Base-by-base conservation (phyloP, 2,329 filamentous ascomycete species). In the Aspergillus ochraceoroseus region DNA sequence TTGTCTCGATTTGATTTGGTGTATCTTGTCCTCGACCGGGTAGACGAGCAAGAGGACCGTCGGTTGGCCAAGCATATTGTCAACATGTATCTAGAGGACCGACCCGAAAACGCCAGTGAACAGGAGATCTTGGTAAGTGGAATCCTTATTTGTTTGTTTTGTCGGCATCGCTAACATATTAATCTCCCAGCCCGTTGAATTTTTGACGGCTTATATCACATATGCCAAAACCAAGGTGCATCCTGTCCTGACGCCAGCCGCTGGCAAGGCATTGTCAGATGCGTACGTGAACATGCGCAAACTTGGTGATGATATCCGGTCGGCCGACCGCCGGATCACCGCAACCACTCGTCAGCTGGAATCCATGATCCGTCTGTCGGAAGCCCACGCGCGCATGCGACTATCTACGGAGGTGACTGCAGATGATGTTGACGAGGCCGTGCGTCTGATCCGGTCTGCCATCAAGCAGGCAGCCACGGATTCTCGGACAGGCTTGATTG, bases 381-480 rank as follows among this genome's bases (percentile, higher is more conserved):
- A 98, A 71, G 92, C 89, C 0, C 94, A 98, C 66, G 94, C 92
- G 34, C 95, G 95, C 67, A 98, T 98, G 94, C 85, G 92, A 3
- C 77, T 98, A 4, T 79, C 84, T 0, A 63, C 73, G 2, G 77
- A 74, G 9, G 92, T 98, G 28, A 88, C 85, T 0, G 79, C 76
- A 18, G 76, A 77, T 33, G 94, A 98, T 57, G 94, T 98, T 4
- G 71, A 80, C 34, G 92, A 98, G 70, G 89, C 92, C 0, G 87
- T 94, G 32, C 83, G 92, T 7, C 74, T 98, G 28, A 98, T 98
- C 66, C 87, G 90, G 58, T 85, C 82, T 1, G 92, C 94, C 1
- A 79, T 98, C 59, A 96, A 96, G 74, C 94, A 94, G 50, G 87
- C 90, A 0, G 92, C 92, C n/a, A 98, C 94, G 0, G 94, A 98